A percentile compares a stretch with the other conserved stretches of the same genome.
These are phyloP conservation scores for Solanum hybrid DNA, from an alignment of 305 asterid genomes.

Conservation along the genomic window DNA sequence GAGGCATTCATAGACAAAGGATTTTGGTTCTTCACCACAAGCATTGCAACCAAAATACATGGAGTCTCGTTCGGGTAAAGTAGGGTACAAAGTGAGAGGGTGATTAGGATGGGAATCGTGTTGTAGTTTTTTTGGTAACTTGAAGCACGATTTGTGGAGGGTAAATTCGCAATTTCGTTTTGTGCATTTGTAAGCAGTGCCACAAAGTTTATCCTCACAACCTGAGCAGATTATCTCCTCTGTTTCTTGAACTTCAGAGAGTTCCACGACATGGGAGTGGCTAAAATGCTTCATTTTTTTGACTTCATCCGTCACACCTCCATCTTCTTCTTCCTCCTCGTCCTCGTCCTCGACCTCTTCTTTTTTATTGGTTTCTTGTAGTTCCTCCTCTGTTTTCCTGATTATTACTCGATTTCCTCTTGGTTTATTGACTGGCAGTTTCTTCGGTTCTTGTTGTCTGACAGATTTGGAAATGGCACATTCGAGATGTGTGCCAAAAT, in stretches of 20 bases:
- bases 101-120: slow-evolving; percentile 8
- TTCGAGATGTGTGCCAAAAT: slow-evolving; percentile 15
- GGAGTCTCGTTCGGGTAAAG: background rate
- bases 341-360: background rate
- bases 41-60: slow-evolving; percentile 4
- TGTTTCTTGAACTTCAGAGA: background rate
- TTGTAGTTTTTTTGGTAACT: slow-evolving; percentile 4
- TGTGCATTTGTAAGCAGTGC: slow-evolving; percentile 11
- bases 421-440: background rate
- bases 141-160: slow-evolving; percentile 15
- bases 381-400: background rate
- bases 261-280: slow-evolving; percentile 8
- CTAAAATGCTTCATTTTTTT: slow-evolving; percentile 12
- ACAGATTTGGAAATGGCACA: background rate
- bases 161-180: background rate
- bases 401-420: background rate
- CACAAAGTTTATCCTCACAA: slow-evolving; percentile 1
- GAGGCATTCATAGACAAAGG: slow-evolving; percentile 10
- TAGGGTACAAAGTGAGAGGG: slow-evolving; percentile 10
- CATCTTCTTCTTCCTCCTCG: background rate
- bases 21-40: background rate
- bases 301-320: background rate
- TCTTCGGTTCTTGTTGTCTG: background rate
- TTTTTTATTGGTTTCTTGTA: background rate
- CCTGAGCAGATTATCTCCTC: slow-evolving; percentile 3